Evolutionary conservation across 768 basidiomycete genomes (phyloP).

Genomic region (Neoboletus magnificus): DNA sequence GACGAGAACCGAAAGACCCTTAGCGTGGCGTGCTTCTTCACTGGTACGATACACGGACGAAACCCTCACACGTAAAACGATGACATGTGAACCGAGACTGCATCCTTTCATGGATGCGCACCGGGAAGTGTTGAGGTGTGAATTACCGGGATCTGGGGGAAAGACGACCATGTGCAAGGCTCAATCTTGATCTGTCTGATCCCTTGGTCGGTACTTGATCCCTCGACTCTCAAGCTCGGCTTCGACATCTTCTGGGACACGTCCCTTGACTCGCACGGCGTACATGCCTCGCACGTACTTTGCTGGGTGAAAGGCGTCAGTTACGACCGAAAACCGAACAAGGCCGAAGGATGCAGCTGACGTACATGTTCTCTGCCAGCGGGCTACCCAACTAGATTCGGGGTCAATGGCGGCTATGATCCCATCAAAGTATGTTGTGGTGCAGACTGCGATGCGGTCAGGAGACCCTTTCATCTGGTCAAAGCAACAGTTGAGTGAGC

Average conservation of each 20-base stretch:
- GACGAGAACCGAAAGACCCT: not conserved
- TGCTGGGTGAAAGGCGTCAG: constrained; percentile 44
- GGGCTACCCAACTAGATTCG: constrained; percentile 89
- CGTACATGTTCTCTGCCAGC: constrained; percentile 93
- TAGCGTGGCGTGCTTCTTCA: constrained; percentile 1
- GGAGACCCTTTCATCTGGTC: constrained; percentile 80
- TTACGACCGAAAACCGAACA: not conserved
- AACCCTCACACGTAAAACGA: constrained; percentile 1
- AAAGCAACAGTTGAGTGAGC: not conserved
- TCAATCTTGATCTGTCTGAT: constrained; percentile 74
- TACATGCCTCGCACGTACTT: constrained; percentile 92
- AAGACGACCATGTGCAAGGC: constrained; percentile 5
- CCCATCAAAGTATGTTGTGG: constrained; percentile 91
- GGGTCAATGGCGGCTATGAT: constrained; percentile 85
- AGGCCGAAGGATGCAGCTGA: constrained; percentile 12
- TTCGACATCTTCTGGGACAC: constrained; percentile 82
- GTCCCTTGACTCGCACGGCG: constrained; percentile 84
- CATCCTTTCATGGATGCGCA: not conserved
- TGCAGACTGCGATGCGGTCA: constrained; percentile 82
- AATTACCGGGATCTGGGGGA: not conserved
- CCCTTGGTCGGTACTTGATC: constrained; percentile 82
- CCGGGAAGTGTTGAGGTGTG: not conserved
- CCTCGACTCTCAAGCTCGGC: constrained; percentile 72
- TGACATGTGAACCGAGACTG: constrained; percentile 15
- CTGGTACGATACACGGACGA: constrained; percentile 1